A percentile compares a stretch with the other conserved stretches of the same genome.
Conservation (phyloP, 2,329 filamentous ascomycete species). For the Pyricularia sp. region DNA sequence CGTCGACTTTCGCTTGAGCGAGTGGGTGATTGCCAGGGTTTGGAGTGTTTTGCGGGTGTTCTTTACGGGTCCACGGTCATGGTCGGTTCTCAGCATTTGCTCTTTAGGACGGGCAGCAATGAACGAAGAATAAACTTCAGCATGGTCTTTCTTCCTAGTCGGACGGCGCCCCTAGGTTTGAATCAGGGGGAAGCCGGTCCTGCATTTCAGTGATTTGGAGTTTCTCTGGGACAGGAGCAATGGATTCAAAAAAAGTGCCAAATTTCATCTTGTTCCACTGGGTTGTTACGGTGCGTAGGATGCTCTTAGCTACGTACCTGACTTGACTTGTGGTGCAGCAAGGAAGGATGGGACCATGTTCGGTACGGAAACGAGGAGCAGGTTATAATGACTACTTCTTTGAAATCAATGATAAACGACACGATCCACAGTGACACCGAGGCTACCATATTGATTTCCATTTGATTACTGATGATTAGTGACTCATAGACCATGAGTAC, state of each 20-base stretch:
- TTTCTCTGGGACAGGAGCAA: constrained; percentile 7
- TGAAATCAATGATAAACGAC: not conserved
- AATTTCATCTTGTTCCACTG: not conserved
- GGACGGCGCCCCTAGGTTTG: not conserved
- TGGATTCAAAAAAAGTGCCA: constrained; percentile 6
- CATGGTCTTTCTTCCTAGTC: constrained; percentile 2
- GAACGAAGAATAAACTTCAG: constrained; percentile 26
- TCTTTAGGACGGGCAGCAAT: constrained; percentile 30
- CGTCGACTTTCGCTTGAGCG: constrained; percentile 94
- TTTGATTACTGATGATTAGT: not conserved
- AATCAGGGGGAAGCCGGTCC: not conserved
- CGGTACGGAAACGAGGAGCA: not conserved
- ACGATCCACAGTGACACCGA: not conserved
- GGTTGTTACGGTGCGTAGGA: not conserved
- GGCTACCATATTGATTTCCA: not conserved
- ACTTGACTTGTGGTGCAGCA: not conserved
- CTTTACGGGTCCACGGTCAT: constrained; percentile 50
- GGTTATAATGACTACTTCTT: not conserved
- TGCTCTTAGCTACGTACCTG: not conserved
- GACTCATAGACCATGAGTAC: not conserved
- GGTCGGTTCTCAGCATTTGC: constrained; percentile 43
- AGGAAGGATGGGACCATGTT: not conserved
- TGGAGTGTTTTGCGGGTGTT: constrained; percentile 51
- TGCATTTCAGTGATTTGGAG: constrained; percentile 4
- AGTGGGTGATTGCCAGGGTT: constrained; percentile 29